Percentiles rank a stretch among this genome's conserved stretches.
Evolutionary conservation across 805 yeast genomes (phyloP).

Genomic region (Schwanniomyces occidentalis): DNA sequence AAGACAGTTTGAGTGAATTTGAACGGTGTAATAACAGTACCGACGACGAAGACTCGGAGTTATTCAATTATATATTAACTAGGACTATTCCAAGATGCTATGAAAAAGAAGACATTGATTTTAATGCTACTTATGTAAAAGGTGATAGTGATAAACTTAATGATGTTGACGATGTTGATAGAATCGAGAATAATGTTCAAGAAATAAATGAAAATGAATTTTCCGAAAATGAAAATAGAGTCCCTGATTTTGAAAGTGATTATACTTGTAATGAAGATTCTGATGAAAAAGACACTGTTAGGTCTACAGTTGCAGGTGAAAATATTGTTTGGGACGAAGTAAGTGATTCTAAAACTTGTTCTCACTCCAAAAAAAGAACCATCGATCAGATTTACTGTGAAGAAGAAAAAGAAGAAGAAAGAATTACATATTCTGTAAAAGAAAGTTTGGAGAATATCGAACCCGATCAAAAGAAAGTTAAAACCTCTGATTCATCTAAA

Average conservation of each 20-base stretch:
- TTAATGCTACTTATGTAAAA: background rate
- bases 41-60: too few relatives aligned
- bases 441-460: background rate
- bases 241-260: background rate
- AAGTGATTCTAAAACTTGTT: too few relatives aligned
- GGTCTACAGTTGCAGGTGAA: background rate
- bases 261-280: background rate
- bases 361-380: too few relatives aligned
- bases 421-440: too few relatives aligned
- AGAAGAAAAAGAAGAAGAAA: too few relatives aligned
- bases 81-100: too few relatives aligned
- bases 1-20: background rate
- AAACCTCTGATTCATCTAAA: conserved; percentile 4
- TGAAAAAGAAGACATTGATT: too few relatives aligned
- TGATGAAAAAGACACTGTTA: background rate
- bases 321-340: background rate
- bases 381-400: too few relatives aligned
- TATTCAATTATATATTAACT: too few relatives aligned
- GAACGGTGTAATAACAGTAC: too few relatives aligned
- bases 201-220: conserved; percentile 1
- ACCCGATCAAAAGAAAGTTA: conserved; percentile 12
- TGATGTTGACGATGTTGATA: conserved; percentile 5
- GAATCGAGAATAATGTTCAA: conserved; percentile 3
- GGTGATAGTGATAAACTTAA: conserved; percentile 6
- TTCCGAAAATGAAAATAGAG: background rate